Evolutionary conservation across 2,329 filamentous ascomycete species (phyloP).

Genomic region (Fusarium lyarnte): DNA sequence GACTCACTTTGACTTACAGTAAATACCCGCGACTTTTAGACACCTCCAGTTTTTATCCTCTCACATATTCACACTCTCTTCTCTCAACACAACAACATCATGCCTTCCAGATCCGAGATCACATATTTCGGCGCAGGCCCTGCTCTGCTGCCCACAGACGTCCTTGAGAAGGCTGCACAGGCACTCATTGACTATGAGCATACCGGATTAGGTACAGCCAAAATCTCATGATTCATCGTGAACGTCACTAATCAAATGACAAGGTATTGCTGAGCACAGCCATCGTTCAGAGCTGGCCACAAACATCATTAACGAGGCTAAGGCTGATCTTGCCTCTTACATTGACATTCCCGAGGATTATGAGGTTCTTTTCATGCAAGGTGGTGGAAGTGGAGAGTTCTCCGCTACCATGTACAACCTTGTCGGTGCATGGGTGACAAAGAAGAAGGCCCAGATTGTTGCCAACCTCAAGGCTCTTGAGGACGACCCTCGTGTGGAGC

Average conservation of each 20-base stretch:
- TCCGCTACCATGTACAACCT: slow-evolving; percentile 86
- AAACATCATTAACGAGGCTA: slow-evolving; percentile 81
- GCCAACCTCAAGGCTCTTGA: slow-evolving; percentile 61
- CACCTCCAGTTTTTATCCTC: slow-evolving; percentile 26
- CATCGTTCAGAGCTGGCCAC: slow-evolving; percentile 84
- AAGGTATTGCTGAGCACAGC: slow-evolving; percentile 80
- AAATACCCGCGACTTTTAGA: slow-evolving; percentile 10
- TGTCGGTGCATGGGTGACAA: slow-evolving; percentile 82
- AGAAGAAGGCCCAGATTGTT: slow-evolving; percentile 69
- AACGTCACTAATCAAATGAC: neutral
- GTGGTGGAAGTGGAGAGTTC: slow-evolving; percentile 87
- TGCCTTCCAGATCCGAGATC: slow-evolving; percentile 79
- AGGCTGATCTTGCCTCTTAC: slow-evolving; percentile 75
- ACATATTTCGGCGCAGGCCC: slow-evolving; percentile 92
- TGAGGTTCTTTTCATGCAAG: slow-evolving; percentile 89
- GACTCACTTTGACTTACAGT: slow-evolving; percentile 30
- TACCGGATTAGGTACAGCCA: slow-evolving; percentile 74
- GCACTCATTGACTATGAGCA: slow-evolving; percentile 84
- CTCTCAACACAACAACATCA: slow-evolving; percentile 45
- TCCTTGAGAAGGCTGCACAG: slow-evolving; percentile 79
- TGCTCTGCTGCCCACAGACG: slow-evolving; percentile 82
- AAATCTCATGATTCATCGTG: neutral
- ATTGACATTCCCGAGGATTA: slow-evolving; percentile 88
- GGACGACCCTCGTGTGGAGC: slow-evolving; percentile 61
- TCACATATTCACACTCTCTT: slow-evolving; percentile 17